Evolutionary conservation across 2,329 filamentous ascomycete genomes (phyloP), one percentile per base, ranked within the genome.

Genomic region (Exophiala aquamarina): DNA sequence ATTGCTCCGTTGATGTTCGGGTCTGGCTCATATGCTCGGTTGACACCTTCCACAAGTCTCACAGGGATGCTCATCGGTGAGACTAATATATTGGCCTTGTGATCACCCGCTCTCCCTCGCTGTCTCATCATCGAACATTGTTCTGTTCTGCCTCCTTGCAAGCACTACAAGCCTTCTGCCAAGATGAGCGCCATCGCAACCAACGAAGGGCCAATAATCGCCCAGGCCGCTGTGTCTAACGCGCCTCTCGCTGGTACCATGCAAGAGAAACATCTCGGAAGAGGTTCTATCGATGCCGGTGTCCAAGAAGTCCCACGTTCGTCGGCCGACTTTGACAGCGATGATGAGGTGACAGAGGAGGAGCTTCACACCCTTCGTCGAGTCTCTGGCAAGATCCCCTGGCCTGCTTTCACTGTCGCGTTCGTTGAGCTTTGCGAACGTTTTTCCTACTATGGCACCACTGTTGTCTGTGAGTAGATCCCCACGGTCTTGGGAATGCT

Each of bases 391-490:
- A 57, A 58, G 39, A 56, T 59, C 26, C 53, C 52, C 14, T 56
- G 55, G 53, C 21, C 48, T 5, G 53, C 49, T 23, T 60, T 51
- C 33, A 52, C 53, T 6, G 48, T 60, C 23, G 58, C 56, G 17
- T 54, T 60, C 26, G 49, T 58, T 37, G 57, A 60, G 33, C 41
- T 60, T 26, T 60, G 57, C 46, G 57, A 60, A 41, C 52, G 57
- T 7, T 59, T 60, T 49, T 49, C 56, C 29, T 60, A 58, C 54
- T 60, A 60, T 44, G 57, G 57, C 28, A 52, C 52, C 9, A 55
- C 52, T 4, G 42, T 55, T 21, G 52, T 57, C 47, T 55, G 50
- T 50, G 39, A 40, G 50, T 81, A 36, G 78, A 81, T n/a, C n/a
- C n/a, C n/a, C 2, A 19, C 35, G 4, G 28, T 14, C 10, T 8